Evolutionary conservation across 495 filamentous ascomycete species (phyloP).

Genomic region (Aeminium ludgeri): DNA sequence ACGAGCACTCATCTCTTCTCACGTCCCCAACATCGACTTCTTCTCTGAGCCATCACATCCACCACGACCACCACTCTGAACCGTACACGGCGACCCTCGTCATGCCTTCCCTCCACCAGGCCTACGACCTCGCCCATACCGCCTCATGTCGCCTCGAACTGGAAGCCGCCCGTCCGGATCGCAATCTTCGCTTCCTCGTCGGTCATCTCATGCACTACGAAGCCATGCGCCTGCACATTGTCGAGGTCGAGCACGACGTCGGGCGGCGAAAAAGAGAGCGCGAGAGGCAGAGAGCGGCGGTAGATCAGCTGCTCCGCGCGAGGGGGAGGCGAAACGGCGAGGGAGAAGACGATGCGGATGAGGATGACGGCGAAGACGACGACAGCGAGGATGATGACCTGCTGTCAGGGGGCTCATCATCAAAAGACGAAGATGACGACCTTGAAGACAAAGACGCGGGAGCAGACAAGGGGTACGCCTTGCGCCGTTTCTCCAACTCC

Average conservation of each 20-base stretch:
- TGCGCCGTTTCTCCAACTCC: slow-evolving; percentile 15
- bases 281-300: slow-evolving; percentile 5
- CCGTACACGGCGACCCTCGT: not conserved
- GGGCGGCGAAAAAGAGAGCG: not conserved
- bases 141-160: slow-evolving; percentile 16
- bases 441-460: slow-evolving; percentile 1
- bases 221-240: slow-evolving; percentile 15
- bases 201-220: slow-evolving; percentile 18
- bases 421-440: not conserved
- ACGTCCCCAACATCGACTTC: too few relatives aligned
- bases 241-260: slow-evolving; percentile 18
- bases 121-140: slow-evolving; percentile 16
- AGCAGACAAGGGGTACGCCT: slow-evolving; percentile 7
- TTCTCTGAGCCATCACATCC: too few relatives aligned
- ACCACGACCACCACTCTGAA: too few relatives aligned
- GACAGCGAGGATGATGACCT: slow-evolving; percentile 10
- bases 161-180: slow-evolving; percentile 16
- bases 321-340: slow-evolving; percentile 3
- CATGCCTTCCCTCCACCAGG: slow-evolving; percentile 16
- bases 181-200: slow-evolving; percentile 17
- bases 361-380: slow-evolving; percentile 4
- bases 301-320: slow-evolving; percentile 5
- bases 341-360: not conserved
- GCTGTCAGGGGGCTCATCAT: not conserved
- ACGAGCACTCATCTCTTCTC: too few relatives aligned